phyloP scores from a whole-genome alignment of 148 eudicot species.

The Cornus controversa region DNA sequence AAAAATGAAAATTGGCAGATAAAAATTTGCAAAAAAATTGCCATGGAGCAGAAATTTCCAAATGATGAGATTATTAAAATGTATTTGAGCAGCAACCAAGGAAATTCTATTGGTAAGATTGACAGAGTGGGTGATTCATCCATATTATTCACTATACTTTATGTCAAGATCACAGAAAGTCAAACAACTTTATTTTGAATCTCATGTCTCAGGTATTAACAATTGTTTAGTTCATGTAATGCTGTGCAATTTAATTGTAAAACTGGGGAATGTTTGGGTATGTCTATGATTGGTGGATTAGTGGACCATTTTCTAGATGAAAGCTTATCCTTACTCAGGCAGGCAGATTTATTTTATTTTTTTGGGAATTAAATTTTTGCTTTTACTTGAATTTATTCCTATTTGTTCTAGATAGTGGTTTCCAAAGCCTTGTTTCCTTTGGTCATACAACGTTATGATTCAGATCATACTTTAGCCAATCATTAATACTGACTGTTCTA shows the following conservation, averaged over 20 bases:
- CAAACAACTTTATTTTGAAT: neutral
- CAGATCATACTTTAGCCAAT: too few species aligned
- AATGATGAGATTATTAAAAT: slow-evolving; percentile 60
- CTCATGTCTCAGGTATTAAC: neutral
- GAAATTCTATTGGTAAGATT: slow-evolving; percentile 20
- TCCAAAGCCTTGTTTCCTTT: neutral
- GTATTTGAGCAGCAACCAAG: slow-evolving; percentile 47
- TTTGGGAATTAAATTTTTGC: neutral
- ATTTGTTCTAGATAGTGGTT: neutral
- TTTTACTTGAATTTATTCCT: neutral
- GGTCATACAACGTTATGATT: neutral
- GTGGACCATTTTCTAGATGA: neutral
- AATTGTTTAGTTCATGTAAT: neutral
- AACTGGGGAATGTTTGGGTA: neutral
- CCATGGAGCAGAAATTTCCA: slow-evolving; percentile 57
- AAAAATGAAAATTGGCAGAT: slow-evolving; percentile 67
- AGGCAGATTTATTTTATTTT: neutral
- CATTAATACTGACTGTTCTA: neutral
- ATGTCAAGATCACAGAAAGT: too few species aligned
- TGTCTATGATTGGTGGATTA: neutral
- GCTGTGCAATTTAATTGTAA: neutral
- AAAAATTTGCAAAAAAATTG: slow-evolving; percentile 71
- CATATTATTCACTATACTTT: too few species aligned
- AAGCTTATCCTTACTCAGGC: too few species aligned
- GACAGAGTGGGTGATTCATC: neutral